These are phyloP conservation scores for Chamaenerion angustifolium DNA, from an alignment of 345 rosid genomes.

Conservation along the genomic window DNA sequence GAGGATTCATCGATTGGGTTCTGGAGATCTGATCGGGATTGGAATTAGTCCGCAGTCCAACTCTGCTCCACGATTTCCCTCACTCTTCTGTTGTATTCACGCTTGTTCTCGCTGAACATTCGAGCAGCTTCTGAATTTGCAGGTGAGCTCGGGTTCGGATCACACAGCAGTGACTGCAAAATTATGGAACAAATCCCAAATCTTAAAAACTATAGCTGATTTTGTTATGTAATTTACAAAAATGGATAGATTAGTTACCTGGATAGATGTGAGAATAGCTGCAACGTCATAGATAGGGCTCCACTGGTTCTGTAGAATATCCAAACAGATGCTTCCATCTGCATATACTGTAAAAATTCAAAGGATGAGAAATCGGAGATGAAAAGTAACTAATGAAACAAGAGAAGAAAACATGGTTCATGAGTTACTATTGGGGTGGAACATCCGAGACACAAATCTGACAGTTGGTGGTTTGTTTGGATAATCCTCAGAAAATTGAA, in stretches of 20 bases:
- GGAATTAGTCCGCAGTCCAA: slow-evolving; percentile 70
- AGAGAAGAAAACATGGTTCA: not conserved
- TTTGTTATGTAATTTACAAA: not conserved
- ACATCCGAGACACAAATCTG: slow-evolving; percentile 75
- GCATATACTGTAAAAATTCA: slow-evolving; percentile 40
- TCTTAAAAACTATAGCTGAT: not conserved
- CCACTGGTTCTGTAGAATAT: slow-evolving; percentile 82
- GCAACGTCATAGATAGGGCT: slow-evolving; percentile 79
- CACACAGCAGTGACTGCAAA: slow-evolving; percentile 79
- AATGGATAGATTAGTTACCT: slow-evolving; percentile 23
- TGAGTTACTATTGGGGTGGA: slow-evolving; percentile 70
- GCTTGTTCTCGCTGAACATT: slow-evolving; percentile 90
- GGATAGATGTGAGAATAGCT: slow-evolving; percentile 72
- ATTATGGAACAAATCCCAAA: not conserved
- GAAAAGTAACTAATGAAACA: not conserved
- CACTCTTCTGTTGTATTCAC: slow-evolving; percentile 83
- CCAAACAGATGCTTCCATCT: slow-evolving; percentile 80
- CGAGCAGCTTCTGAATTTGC: slow-evolving; percentile 98
- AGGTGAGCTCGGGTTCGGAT: slow-evolving; percentile 93
- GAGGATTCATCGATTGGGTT: no score
- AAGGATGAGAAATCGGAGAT: not conserved
- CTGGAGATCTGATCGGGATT: not conserved
- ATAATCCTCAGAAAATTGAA: slow-evolving; percentile 69
- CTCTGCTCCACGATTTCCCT: slow-evolving; percentile 86
- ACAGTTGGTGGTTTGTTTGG: slow-evolving; percentile 76